Base-by-base conservation (phyloP, 495 filamentous ascomycete species). In the Hyaloscypha hepaticicola region DNA sequence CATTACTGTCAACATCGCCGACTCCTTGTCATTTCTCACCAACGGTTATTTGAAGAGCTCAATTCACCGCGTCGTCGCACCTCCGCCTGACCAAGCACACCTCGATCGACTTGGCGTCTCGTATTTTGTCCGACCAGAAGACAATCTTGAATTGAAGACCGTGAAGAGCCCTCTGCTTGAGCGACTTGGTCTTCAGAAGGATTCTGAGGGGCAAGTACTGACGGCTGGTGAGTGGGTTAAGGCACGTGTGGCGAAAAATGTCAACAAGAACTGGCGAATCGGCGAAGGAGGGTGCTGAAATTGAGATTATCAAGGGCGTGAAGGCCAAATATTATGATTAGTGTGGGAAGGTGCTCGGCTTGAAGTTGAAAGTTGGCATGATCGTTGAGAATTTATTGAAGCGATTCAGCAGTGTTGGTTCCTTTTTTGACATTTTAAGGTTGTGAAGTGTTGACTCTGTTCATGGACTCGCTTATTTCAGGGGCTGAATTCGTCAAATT, bases 1-100 rank as follows among this genome's bases (percentile, higher is more conserved):
- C 1, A 82, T 84, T 33, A 80, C 79, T 7, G 77, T 82, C 49
- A 83, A 84, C 60, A 78, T 78, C 1, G 77, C 75, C 2, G 80
- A 83, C 66, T 76, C 80, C 2, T 67, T 83, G 45, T 77, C 77
- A 7, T 78, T 78, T 14, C 70, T 83, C 22, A 82, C 78, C 16
- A 76, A 75, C 14, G 79, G 80, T 0, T 76, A 80, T 52, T 70
- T 83, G 34, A 84, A 83, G 69, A 78, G 75, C 6, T 80, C 78
- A 29, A 72, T 84, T 31, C 81, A 84, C 60, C 79, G 81, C 21
- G 82, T 84, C 25, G 74, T 79, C 51, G 71, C 77, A 5, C 77
- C 78, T 1, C 79, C 82, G 0, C 57, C 67, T 16, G 78, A 82
- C 56, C 82, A 85, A 60, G 74, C 75, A 11, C 69, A 74, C 55